Conservation (phyloP, 176 grass and related monocot species). For the Elymus sibiricus region DNA sequence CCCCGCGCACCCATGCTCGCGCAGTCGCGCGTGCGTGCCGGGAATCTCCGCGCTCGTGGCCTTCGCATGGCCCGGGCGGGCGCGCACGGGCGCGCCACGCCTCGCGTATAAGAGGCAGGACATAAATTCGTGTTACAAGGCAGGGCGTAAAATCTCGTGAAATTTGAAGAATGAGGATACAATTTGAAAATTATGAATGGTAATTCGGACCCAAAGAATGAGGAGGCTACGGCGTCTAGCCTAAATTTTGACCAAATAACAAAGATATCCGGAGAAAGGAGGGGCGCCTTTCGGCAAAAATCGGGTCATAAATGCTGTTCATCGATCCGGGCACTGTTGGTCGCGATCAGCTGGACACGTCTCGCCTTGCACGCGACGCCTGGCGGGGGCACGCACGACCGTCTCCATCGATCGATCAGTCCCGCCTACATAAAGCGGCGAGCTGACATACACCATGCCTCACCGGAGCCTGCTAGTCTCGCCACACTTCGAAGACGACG, state of each 20-base stretch:
- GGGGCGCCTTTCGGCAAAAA: not conserved
- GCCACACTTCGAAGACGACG: not conserved
- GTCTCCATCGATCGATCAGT: not conserved
- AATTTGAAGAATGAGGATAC: not conserved
- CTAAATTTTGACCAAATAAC: not conserved
- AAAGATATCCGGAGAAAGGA: not conserved
- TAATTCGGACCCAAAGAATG: not conserved
- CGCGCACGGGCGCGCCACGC: constrained; percentile 3
- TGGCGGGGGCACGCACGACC: not conserved
- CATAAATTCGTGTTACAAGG: not conserved
- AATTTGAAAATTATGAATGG: not conserved
- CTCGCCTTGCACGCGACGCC: not conserved
- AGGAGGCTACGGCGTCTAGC: not conserved
- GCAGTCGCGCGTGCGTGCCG: not conserved
- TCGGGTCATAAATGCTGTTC: not conserved
- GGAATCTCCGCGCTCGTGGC: not conserved
- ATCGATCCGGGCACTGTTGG: not conserved
- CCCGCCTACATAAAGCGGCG: constrained; percentile 17
- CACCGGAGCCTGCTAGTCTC: not conserved
- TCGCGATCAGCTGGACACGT: not conserved
- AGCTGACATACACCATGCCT: not conserved
- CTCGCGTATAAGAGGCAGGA: too few species aligned
- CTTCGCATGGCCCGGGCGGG: not conserved
- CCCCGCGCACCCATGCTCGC: not conserved
- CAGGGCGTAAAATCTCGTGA: not conserved